These are phyloP conservation scores for Boletus rubropictus DNA, from an alignment of 768 basidiomycete species.

Conservation along the genomic window DNA sequence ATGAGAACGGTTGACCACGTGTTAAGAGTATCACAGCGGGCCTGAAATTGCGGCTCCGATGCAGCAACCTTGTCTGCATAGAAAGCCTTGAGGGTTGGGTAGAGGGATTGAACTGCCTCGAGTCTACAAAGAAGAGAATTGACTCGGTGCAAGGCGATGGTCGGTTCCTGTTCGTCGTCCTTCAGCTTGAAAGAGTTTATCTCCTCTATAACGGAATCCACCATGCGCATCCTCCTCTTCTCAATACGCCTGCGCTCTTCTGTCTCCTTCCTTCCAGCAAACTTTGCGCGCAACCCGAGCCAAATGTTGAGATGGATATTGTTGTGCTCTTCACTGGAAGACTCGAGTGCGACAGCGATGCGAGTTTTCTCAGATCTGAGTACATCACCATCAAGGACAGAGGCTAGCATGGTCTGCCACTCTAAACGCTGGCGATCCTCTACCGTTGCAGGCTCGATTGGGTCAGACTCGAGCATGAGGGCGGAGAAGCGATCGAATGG, in stretches of 20 bases:
- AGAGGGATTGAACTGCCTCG: slow-evolving; percentile 79
- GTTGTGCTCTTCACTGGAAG: slow-evolving; percentile 63
- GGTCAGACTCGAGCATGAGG: slow-evolving; percentile 55
- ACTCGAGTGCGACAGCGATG: slow-evolving; percentile 74
- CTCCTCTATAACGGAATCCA: slow-evolving; percentile 82
- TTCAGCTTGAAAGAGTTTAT: slow-evolving; percentile 68
- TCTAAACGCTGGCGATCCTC: slow-evolving; percentile 81
- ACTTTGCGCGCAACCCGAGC: slow-evolving; percentile 84
- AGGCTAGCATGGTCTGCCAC: slow-evolving; percentile 94
- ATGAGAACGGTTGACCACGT: slow-evolving; percentile 88
- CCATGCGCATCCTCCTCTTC: slow-evolving; percentile 73
- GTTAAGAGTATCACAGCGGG: slow-evolving; percentile 83
- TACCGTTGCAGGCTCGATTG: slow-evolving; percentile 58
- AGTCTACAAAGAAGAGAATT: slow-evolving; percentile 64
- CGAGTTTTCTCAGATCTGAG: slow-evolving; percentile 92
- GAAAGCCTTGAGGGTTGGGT: slow-evolving; percentile 79
- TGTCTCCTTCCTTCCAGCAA: slow-evolving; percentile 71
- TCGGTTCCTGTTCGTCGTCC: slow-evolving; percentile 30
- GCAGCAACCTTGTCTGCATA: slow-evolving; percentile 72
- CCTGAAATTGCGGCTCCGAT: slow-evolving; percentile 58
- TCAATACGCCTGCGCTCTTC: slow-evolving; percentile 81
- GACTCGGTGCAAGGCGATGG: slow-evolving; percentile 56
- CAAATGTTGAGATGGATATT: slow-evolving; percentile 69
- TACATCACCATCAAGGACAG: slow-evolving; percentile 90
- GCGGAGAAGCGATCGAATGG: slow-evolving; percentile 47